Conservation (phyloP, 179 eudicot genomes). For the Heliamphora pulchella region DNA sequence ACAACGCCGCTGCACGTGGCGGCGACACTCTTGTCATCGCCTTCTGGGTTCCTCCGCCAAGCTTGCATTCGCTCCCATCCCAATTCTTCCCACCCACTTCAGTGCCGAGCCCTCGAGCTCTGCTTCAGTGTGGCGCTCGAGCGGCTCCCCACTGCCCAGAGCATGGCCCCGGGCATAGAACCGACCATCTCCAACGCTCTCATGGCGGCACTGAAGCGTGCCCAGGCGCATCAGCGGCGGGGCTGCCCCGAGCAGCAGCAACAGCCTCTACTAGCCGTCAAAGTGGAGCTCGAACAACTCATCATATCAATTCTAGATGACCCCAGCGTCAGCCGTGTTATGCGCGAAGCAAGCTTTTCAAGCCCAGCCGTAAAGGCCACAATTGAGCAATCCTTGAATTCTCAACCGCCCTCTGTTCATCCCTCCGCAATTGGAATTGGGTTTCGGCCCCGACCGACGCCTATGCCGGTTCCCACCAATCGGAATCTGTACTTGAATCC, state of each 20-base stretch:
- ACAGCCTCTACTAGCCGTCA: slow-evolving; percentile 47
- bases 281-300: slow-evolving; percentile 29
- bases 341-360: slow-evolving; percentile 54
- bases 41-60: slow-evolving; percentile 38
- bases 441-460: slow-evolving; percentile 27
- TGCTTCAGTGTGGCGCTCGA: slow-evolving; percentile 55
- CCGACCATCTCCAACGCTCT: slow-evolving; percentile 48
- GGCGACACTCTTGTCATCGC: slow-evolving; percentile 52
- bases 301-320: slow-evolving; percentile 28
- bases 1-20: slow-evolving; percentile 86
- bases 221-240: slow-evolving; percentile 54
- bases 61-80: slow-evolving; percentile 54
- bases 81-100: slow-evolving; percentile 54
- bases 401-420: slow-evolving; percentile 9
- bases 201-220: slow-evolving; percentile 52
- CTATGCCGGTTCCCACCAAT: slow-evolving; percentile 20
- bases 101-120: slow-evolving; percentile 52
- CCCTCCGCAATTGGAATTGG: slow-evolving; percentile 17
- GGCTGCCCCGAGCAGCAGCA: slow-evolving; percentile 54
- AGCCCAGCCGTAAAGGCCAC: slow-evolving; percentile 43
- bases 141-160: slow-evolving; percentile 44
- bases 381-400: slow-evolving; percentile 36
- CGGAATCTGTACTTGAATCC: slow-evolving; percentile 62
- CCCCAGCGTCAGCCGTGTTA: slow-evolving; percentile 57
- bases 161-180: slow-evolving; percentile 31